phyloP scores from a whole-genome alignment of 176 grass and related monocot species.

The Themeda triandra region DNA sequence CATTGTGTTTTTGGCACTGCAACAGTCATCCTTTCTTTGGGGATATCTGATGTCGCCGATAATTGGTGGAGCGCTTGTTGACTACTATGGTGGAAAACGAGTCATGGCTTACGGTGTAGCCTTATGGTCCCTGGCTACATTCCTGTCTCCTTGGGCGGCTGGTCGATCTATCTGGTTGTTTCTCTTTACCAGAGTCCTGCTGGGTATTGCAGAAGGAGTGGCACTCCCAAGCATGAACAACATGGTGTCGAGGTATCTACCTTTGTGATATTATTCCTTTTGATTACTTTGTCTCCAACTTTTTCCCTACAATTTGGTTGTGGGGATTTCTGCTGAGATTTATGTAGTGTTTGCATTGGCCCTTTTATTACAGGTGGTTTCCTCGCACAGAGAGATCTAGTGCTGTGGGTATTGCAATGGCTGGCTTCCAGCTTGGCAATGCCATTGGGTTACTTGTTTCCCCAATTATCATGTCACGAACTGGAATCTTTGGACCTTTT shows the following conservation, averaged over 20 bases:
- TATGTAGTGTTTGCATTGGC: conserved; percentile 29
- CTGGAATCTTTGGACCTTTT: conserved; percentile 91
- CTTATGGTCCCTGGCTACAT: conserved; percentile 92
- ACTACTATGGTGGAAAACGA: conserved; percentile 83
- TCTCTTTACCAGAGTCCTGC: conserved; percentile 67
- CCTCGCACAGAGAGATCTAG: conserved; percentile 85
- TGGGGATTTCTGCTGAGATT: not conserved
- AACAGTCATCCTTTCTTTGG: conserved; percentile 97
- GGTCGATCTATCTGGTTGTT: conserved; percentile 68
- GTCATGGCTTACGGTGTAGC: conserved; percentile 93
- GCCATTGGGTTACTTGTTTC: conserved; percentile 81
- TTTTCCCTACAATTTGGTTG: conserved; percentile 18
- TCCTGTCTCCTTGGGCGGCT: conserved; percentile 93
- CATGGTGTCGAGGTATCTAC: conserved; percentile 79
- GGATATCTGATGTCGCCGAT: conserved; percentile 91
- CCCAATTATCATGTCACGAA: conserved; percentile 88
- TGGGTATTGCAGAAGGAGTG: conserved; percentile 94
- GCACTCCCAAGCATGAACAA: conserved; percentile 99
- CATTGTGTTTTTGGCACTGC: conserved; percentile 14
- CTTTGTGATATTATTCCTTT: conserved; percentile 18
- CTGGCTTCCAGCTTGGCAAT: conserved; percentile 95
- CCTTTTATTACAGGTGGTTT: conserved; percentile 91
- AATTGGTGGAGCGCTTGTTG: conserved; percentile 86
- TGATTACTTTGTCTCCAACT: not conserved
- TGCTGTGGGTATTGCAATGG: conserved; percentile 94